Evolutionary conservation across 441 rosid genomes (phyloP), one percentile per base, ranked within the genome.

Genomic region (Pelargonium fulgidum): DNA sequence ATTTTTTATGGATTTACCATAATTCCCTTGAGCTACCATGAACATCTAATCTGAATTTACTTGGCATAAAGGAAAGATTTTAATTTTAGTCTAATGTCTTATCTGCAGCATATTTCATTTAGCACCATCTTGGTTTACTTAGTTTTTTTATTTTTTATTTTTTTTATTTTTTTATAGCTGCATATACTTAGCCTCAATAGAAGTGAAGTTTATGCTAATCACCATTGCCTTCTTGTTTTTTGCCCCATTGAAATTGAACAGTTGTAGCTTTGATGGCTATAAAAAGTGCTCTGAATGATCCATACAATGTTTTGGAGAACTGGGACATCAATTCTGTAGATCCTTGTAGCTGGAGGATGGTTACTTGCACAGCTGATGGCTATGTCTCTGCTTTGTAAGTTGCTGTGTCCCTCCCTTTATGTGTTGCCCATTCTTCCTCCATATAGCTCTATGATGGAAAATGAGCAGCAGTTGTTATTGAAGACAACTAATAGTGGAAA

Each of bases 301-400:
- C 99, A 70, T 92, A 82, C 82, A 87, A 89, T 45, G 95, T 93
- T 68, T 95, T 93, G 69, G 98, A 93, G 56, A 93, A 86, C 71
- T 93, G 99, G 99, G 99, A 93, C 79, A 84, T 74, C 36, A 88
- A 87, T 85, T 91, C 99, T 76, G 99, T 93, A 80, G 99, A 93
- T 89, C 99, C 99, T 33, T 93, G 99, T 80, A 88, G 97, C 78
- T 93, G 99, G 99, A 78, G 95, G 9, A 93, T 93, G 99, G 89
- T 93, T 66, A 91, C 99, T 67, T 93, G 99, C 75, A 89, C 98
- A 59, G 58, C 87, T n/a, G 92, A 93, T 44, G 77, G 86, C 81
- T 83, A 91, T 14, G 99, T 93, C 77, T 82, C 85, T 81, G 95
- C 93, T 85, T 78, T 93, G 99, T 93, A 80, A 88, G 96, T 82